A percentile compares a stretch with the other conserved stretches of the same genome.
Evolutionary conservation across 768 basidiomycete species (phyloP).

Genomic region (Pulveroboletus sp.): DNA sequence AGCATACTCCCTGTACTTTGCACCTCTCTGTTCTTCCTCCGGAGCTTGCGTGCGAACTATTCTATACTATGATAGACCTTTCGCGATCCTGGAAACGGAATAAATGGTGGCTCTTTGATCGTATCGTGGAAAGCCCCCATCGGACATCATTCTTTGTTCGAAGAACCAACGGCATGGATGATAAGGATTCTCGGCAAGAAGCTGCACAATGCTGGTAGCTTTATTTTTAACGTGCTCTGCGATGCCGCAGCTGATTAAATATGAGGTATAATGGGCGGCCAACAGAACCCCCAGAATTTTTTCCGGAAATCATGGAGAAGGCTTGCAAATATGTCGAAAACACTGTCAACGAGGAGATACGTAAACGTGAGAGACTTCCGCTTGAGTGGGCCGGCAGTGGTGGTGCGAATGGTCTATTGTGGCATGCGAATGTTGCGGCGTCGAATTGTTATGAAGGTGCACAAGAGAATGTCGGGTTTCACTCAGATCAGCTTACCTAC

Average conservation of each 20-base stretch:
- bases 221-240: neutral
- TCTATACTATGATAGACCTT: constrained; percentile 65
- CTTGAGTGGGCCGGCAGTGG: constrained; percentile 60
- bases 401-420: constrained; percentile 32
- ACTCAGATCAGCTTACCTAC: constrained; percentile 79
- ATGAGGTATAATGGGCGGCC: constrained; percentile 77
- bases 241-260: constrained; percentile 6
- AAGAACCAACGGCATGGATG: constrained; percentile 41
- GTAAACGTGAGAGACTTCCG: constrained; percentile 54
- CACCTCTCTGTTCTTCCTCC: constrained; percentile 68
- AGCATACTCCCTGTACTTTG: constrained; percentile 74
- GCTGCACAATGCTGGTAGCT: constrained; percentile 73
- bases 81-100: constrained; percentile 66
- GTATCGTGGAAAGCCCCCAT: constrained; percentile 81
- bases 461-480: constrained; percentile 78
- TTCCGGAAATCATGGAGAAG: constrained; percentile 72
- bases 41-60: constrained; percentile 72
- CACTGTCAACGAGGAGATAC: constrained; percentile 69
- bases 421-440: constrained; percentile 85
- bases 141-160: constrained; percentile 76
- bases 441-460: constrained; percentile 83
- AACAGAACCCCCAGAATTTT: constrained; percentile 53
- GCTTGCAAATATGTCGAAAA: constrained; percentile 70
- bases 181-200: constrained; percentile 59
- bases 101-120: constrained; percentile 85